Base-by-base conservation (phyloP, 2,329 filamentous ascomycete species). In the Colletotrichum sublineola region DNA sequence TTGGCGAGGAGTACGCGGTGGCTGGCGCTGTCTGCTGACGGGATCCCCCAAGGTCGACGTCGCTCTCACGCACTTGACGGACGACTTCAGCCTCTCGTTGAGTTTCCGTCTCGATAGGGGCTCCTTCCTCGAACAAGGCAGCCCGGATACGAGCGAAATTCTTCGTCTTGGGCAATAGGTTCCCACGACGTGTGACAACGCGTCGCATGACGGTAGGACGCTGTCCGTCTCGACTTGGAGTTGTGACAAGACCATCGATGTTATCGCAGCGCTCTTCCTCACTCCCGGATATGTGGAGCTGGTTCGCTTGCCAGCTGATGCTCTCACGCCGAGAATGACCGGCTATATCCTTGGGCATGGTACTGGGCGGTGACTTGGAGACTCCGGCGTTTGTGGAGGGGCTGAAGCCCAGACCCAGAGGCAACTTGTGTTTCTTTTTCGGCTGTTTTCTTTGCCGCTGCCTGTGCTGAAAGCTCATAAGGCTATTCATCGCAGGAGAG, bases 31-130 rank as follows among this genome's bases (percentile, higher is more conserved):
- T 85, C 70, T 87, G 78, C 67, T 84, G 78, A 76, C 80, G 80
- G 24, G 66, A 55, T 70, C 80, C 84, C 68, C 89, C 88, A 18
- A 91, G 83, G 61, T 91, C 90, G 74, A 92, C 88, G 77, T 98
- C 95, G 77, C 92, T 96, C 81, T 98, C 96, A 53, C 95, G 93
- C 38, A 98, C 95, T 82, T 98, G 96, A 63, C 94, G 93, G 74
- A 99, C 94, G 6, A 98, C 96, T 82, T 98, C 96, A 48, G 96
- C 95, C 84, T 99, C 96, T 50, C 95, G 92, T 64, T 93, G 92
- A 69, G 94, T 91, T 81, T 99, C 96, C 53, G 93, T 92, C 77
- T 99, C 96, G 12, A 97, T 86, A 0, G 96, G 96, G 0, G 95
- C 91, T 20, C 90, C 89, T 83, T 99, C 96, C 83, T 99, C 96